Conservation (phyloP, 371 early-diverging fungal genomes). For the Mortierella sp. region DNA sequence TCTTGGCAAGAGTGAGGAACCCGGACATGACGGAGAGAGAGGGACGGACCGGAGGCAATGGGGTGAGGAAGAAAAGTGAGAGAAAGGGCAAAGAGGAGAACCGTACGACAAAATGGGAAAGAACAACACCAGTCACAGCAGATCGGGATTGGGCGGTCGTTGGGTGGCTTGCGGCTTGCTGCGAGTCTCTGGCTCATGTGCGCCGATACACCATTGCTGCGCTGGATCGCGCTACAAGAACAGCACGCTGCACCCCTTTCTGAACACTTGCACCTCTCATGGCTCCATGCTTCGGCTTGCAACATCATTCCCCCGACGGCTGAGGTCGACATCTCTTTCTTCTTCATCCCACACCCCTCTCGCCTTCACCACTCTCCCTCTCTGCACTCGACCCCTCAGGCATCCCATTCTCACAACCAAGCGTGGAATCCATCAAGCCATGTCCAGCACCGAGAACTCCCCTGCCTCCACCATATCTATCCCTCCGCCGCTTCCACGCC, state of each 20-base stretch:
- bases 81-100: background rate
- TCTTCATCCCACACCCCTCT: background rate
- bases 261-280: background rate
- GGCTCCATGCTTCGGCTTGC: slow-evolving; percentile 3
- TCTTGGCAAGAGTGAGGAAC: slow-evolving; percentile 48
- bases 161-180: too few relatives aligned
- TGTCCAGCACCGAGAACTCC: slow-evolving; percentile 14
- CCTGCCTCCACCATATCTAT: slow-evolving; percentile 20
- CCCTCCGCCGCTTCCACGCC: slow-evolving; percentile 30
- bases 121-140: slow-evolving; percentile 9
- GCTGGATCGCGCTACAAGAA: too few relatives aligned
- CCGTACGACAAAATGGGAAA: background rate
- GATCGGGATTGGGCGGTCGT: too few relatives aligned
- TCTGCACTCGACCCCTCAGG: background rate
- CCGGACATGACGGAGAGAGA: slow-evolving; percentile 32
- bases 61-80: slow-evolving; percentile 3
- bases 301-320: background rate
- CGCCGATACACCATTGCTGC: too few relatives aligned
- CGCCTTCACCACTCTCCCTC: background rate
- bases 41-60: background rate
- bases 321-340: background rate
- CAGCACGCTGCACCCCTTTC: background rate
- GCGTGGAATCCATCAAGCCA: background rate
- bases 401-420: background rate
- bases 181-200: too few relatives aligned